Conservation (phyloP, 805 yeast genomes). For the Teunomyces barrocoloradensis region DNA sequence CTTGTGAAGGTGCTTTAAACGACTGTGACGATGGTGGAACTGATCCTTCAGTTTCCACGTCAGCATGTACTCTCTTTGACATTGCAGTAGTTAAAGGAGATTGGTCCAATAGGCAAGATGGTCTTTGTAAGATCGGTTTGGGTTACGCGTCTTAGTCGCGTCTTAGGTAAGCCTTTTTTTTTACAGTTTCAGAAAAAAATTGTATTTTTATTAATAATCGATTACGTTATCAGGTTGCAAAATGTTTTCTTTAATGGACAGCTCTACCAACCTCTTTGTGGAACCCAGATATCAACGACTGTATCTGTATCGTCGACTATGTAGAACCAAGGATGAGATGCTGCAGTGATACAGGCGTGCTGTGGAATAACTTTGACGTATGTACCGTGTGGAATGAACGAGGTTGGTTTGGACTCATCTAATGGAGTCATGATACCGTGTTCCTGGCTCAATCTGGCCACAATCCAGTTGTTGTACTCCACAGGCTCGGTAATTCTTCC, state of each 20-base stretch:
- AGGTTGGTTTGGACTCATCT: conserved; percentile 20
- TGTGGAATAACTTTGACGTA: conserved; percentile 60
- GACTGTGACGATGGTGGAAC: conserved; percentile 30
- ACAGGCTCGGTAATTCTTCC: conserved; percentile 47
- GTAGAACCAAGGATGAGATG: conserved; percentile 56
- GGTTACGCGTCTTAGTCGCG: conserved; percentile 2
- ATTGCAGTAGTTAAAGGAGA: neutral
- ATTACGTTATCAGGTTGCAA: neutral
- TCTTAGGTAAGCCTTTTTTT: neutral
- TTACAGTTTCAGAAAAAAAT: neutral
- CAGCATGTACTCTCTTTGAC: neutral
- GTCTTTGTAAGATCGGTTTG: conserved; percentile 2
- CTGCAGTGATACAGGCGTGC: conserved; percentile 72
- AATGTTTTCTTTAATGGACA: neutral
- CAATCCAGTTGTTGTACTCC: conserved; percentile 55
- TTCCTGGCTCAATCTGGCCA: conserved; percentile 72
- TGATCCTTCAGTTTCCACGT: conserved; percentile 29
- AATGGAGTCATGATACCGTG: conserved; percentile 69
- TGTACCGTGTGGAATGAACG: conserved; percentile 53
- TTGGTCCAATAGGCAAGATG: neutral
- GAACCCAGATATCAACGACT: conserved; percentile 64
- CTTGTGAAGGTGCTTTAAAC: neutral
- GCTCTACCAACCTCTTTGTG: conserved; percentile 50
- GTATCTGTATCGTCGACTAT: conserved; percentile 46
- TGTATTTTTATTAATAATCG: neutral